Conservation (phyloP, 2,329 filamentous ascomycete genomes). For the Diaporthe vexans region DNA sequence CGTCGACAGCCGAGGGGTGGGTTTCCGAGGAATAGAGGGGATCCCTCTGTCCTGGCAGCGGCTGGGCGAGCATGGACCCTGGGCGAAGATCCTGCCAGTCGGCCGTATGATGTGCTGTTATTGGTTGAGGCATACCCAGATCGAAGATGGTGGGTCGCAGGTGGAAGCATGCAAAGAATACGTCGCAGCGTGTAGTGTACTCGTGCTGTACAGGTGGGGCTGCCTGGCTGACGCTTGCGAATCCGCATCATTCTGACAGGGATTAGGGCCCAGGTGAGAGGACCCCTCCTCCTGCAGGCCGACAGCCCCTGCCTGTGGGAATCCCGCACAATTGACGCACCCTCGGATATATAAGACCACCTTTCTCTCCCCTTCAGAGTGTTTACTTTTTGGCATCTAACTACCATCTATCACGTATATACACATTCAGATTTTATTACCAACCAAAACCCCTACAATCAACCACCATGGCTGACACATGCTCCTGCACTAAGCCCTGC, state of each 20-base stretch:
- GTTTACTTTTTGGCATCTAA: too few species aligned
- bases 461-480: constrained; percentile 41
- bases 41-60: constrained; percentile 4
- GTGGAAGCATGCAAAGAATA: neutral
- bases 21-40: too few species aligned
- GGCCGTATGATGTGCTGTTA: neutral
- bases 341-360: constrained; percentile 31
- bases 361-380: too few species aligned
- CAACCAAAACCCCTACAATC: constrained; percentile 4
- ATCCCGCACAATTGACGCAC: constrained; percentile 31
- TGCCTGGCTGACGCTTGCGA: constrained; percentile 21
- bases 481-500: too few species aligned
- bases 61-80: constrained; percentile 22
- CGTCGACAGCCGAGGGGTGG: neutral
- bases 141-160: neutral
- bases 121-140: neutral
- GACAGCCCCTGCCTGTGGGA: neutral
- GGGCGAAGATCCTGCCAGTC: constrained; percentile 7
- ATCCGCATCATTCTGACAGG: constrained; percentile 17
- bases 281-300: neutral
- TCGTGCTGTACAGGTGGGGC: constrained; percentile 3
- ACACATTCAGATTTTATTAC: neutral
- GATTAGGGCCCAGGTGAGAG: constrained; percentile 2
- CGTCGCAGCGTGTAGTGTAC: neutral
- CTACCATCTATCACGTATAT: too few species aligned